Conservation (phyloP, 1,284 basidiomycete species). For the Mycosarcoma mackinlayi region DNA sequence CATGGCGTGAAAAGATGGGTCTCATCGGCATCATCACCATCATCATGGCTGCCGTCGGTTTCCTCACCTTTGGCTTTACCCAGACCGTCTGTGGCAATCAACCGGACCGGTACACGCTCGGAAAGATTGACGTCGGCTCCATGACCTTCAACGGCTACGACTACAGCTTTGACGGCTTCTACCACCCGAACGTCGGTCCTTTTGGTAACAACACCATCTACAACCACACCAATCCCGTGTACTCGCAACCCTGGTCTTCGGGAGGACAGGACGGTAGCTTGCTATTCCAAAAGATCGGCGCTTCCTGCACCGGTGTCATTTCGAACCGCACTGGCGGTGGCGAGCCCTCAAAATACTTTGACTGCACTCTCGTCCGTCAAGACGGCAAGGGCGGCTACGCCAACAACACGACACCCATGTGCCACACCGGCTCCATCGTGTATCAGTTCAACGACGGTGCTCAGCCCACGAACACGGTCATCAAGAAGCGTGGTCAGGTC, state of each 20-base stretch:
- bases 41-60: slow-evolving; percentile 93
- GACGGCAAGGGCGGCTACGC: slow-evolving; percentile 72
- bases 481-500: slow-evolving; percentile 78
- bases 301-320: slow-evolving; percentile 82
- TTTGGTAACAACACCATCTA: slow-evolving; percentile 73
- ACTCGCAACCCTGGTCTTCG: slow-evolving; percentile 79
- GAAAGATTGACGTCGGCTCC: slow-evolving; percentile 80
- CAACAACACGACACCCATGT: slow-evolving; percentile 44
- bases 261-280: slow-evolving; percentile 90
- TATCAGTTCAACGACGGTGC: slow-evolving; percentile 44
- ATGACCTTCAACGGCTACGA: slow-evolving; percentile 92
- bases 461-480: slow-evolving; percentile 24
- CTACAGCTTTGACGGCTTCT: slow-evolving; percentile 87
- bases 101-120: slow-evolving; percentile 81
- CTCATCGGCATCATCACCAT: slow-evolving; percentile 81
- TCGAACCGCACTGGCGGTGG: slow-evolving; percentile 69
- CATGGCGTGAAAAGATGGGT: slow-evolving; percentile 98
- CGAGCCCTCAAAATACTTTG: slow-evolving; percentile 82
- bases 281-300: slow-evolving; percentile 90
- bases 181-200: slow-evolving; percentile 55
- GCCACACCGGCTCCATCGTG: slow-evolving; percentile 44
- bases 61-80: slow-evolving; percentile 99
- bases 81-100: slow-evolving; percentile 88
- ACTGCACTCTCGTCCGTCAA: slow-evolving; percentile 88
- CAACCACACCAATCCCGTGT: slow-evolving; percentile 83